Evolutionary conservation across 164 flowering plant genomes (phyloP), one percentile per base, ranked within the genome.

Genomic region (Aristolochia contorta): DNA sequence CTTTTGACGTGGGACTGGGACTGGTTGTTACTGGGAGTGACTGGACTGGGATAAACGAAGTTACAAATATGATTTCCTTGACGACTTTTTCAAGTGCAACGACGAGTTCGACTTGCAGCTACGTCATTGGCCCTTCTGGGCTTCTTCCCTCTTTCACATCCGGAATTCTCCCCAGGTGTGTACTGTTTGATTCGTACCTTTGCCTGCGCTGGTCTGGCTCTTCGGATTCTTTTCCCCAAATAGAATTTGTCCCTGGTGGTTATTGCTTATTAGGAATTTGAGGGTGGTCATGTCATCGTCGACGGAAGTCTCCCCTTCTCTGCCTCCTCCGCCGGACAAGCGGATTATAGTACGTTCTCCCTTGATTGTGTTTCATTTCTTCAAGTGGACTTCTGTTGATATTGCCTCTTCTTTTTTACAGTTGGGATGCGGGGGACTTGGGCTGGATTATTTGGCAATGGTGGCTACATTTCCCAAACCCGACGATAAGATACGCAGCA

Each of bases 401-500:
- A 1, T 22, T 53, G 12, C 12, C 46, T 12, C 18, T 52, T 25
- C 54, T 37, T 24, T 23, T 24, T 61, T 13, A 64, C 83, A 84
- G 95, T 49, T 85, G 12, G 96, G 98, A 5, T 68, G 74, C 24
- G 96, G 96, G 0, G 64, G 43, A 16, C 65, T 61, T 21, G 49
- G 52, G 4, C 69, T 86, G 72, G 96, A 92, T 71, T 84, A 74
- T 68, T 69, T 87, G 72, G 98, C 90, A 2, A 70, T 83, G 0
- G 97, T 93, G 57, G 86, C 71, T 58, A 43, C 86, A 58, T 93
- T 69, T 70, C 97, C 96, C 33, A 79, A 92, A 13, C 96, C 97
- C 0, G 97, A 93, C 60, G 94, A 84, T 63, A 93, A 92, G 70
- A 84, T 84, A 69, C 73, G 97, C 61, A 83, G 79, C 79, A 87